Evolutionary conservation across 108 stramenopile genomes (phyloP), one percentile per base, ranked within the genome.

Genomic region (Mayamaea pseudoterrestris): DNA sequence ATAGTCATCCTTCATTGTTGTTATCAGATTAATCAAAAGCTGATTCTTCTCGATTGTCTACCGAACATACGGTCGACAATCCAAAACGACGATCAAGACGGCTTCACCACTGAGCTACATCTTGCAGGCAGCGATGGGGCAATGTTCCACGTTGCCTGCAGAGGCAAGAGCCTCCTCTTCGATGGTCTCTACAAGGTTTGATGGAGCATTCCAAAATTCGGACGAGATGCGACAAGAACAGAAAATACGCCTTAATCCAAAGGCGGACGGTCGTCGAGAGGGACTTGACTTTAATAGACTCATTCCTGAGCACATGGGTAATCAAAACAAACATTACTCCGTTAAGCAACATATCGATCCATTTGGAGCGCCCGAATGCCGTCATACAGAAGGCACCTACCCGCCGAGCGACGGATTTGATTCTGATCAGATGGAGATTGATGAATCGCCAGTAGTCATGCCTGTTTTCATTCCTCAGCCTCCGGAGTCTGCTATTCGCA

Each of bases 51-150:
- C 37, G 37, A 39, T 39, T 39, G 37, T 39, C 37, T 39, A 39
- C 37, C 37, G 20, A 18, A 39, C 16, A 14, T 3, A 39, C 16
- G 37, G 37, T 39, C 16, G 37, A 39, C 37, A 39, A 20, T 39
- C 37, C 16, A 39, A 3, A 3, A 39, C 16, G 20, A 3, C 16
- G 16, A 6, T 3, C 16, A 54, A 54, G 27, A 71, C 58, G 55
- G 58, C 70, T 16, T 65, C 70, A 53, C 63, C 63, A 57, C 70
- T 73, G 27, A 73, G 66, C 44, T 77, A 71, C 57, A 59, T 77
- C 42, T 32, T 77, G 50, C 76, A 77, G 66, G 76, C 76, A 31
- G 76, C 76, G 26, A 77, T 77, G 76, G 76, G 76, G 51, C 76
- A 77, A 59, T 77, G 76, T 37, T 77, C 76, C 29, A 77, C 76